Evolutionary conservation across 2,329 filamentous ascomycete genomes (phyloP).

Genomic region (Drechslerella dactyloides): DNA sequence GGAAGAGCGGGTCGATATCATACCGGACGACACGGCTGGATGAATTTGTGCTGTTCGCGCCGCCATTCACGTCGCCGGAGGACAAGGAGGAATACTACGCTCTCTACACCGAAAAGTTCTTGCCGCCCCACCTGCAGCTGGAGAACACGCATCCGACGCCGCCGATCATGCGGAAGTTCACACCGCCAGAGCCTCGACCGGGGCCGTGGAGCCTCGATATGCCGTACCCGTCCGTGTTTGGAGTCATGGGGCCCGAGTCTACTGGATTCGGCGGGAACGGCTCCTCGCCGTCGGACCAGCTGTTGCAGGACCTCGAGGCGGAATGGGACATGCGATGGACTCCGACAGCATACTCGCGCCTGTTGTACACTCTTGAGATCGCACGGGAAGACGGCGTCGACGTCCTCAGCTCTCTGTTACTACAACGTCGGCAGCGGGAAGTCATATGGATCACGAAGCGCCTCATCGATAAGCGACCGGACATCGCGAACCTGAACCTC

Average conservation of each 20-base stretch:
- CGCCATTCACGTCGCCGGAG: conserved; percentile 16
- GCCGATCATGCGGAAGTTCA: conserved; percentile 6
- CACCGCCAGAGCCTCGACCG: not conserved
- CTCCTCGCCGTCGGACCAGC: conserved; percentile 5
- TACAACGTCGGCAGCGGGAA: conserved; percentile 35
- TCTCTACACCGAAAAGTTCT: conserved; percentile 42
- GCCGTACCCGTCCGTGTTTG: conserved; percentile 34
- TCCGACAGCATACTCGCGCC: conserved; percentile 22
- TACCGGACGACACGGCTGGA: conserved; percentile 26
- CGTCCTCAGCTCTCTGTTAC: conserved; percentile 29
- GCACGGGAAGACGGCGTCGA: conserved; percentile 47
- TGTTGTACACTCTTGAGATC: conserved; percentile 47
- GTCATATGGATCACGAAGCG: conserved; percentile 41
- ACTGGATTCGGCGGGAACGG: not conserved
- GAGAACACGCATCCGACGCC: conserved; percentile 36
- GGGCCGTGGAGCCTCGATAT: conserved; percentile 20
- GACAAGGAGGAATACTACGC: conserved; percentile 46
- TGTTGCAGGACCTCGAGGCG: conserved; percentile 26
- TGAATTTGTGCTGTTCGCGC: conserved; percentile 41
- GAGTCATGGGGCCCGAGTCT: conserved; percentile 9
- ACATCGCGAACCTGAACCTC: conserved; percentile 13
- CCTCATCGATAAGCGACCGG: conserved; percentile 27
- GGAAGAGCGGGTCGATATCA: conserved; percentile 4
- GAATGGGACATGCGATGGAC: conserved; percentile 45
- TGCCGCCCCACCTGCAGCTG: conserved; percentile 37